Percentiles rank a stretch among this genome's conserved stretches.
Evolutionary conservation across 2,329 filamentous ascomycete genomes (phyloP).

Genomic region (Fusarium solani-melongenae): DNA sequence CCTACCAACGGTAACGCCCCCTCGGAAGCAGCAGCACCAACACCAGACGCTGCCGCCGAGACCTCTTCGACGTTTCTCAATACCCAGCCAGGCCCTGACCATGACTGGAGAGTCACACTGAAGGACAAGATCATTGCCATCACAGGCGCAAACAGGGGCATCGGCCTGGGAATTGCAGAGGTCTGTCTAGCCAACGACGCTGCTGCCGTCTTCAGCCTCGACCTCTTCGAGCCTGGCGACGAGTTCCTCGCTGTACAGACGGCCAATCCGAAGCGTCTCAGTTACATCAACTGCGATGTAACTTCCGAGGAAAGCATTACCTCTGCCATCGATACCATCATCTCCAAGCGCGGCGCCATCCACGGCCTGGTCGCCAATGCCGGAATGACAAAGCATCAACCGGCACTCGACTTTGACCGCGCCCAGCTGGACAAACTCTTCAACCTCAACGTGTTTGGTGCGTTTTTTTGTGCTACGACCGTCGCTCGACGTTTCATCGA

Average conservation of each 20-base stretch:
- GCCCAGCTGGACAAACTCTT: conserved; percentile 49
- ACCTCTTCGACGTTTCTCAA: conserved; percentile 32
- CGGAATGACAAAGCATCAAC: conserved; percentile 62
- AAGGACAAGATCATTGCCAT: conserved; percentile 54
- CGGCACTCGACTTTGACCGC: conserved; percentile 57
- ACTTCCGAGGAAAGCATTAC: conserved; percentile 55
- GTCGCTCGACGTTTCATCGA: conserved; percentile 56
- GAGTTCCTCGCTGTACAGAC: conserved; percentile 48
- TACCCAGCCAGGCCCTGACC: conserved; percentile 48
- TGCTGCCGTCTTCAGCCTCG: conserved; percentile 43
- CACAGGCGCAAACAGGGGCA: conserved; percentile 57
- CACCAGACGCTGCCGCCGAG: conserved; percentile 10
- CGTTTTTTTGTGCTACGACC: conserved; percentile 58
- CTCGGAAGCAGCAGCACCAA: neutral
- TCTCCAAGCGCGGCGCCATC: conserved; percentile 51
- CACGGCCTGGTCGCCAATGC: conserved; percentile 63
- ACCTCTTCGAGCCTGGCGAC: conserved; percentile 42
- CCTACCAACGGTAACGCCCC: neutral
- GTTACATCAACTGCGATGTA: conserved; percentile 58
- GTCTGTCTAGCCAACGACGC: conserved; percentile 58
- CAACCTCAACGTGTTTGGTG: conserved; percentile 52
- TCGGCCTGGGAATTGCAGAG: conserved; percentile 59
- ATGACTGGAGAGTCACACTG: conserved; percentile 51
- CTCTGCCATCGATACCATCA: conserved; percentile 54
- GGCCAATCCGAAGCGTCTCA: conserved; percentile 54